phyloP scores from a whole-genome alignment of 2,329 filamentous ascomycete species.

The Monilinia aucupariae region DNA sequence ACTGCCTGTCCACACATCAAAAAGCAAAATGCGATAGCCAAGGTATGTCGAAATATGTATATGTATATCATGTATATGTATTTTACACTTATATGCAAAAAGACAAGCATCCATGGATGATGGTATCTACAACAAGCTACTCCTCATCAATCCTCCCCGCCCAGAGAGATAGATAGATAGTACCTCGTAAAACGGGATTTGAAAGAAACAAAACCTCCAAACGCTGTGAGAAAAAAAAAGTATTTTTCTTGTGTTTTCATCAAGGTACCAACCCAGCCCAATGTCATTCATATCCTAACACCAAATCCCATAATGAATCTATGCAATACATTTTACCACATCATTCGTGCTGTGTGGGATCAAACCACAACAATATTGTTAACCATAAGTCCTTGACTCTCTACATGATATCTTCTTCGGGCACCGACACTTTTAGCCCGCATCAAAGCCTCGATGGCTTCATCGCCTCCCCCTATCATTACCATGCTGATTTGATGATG shows the following conservation, averaged over 20 bases:
- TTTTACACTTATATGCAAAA: too few species aligned
- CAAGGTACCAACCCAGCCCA: background rate
- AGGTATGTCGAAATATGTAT: too few species aligned
- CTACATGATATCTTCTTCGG: slow-evolving; percentile 70
- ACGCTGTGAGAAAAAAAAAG: background rate
- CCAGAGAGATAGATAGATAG: background rate
- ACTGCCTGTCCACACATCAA: too few species aligned
- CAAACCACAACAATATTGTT: slow-evolving; percentile 65
- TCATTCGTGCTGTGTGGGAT: background rate
- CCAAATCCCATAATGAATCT: background rate
- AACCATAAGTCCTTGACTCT: slow-evolving; percentile 74
- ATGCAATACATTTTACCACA: background rate
- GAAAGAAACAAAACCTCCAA: background rate
- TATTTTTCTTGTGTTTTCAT: background rate
- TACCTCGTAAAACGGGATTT: background rate
- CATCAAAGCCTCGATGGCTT: slow-evolving; percentile 58
- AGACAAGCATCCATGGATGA: too few species aligned
- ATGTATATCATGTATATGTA: too few species aligned
- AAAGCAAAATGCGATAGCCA: too few species aligned
- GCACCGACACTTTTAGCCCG: slow-evolving; percentile 66
- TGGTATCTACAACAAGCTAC: background rate
- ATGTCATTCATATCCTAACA: background rate
- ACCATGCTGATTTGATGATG: slow-evolving; percentile 71
- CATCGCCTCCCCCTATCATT: slow-evolving; percentile 69
- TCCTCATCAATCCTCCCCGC: background rate